Base-by-base conservation (phyloP, 805 yeast species). In the Hagleromyces aurorensis region DNA sequence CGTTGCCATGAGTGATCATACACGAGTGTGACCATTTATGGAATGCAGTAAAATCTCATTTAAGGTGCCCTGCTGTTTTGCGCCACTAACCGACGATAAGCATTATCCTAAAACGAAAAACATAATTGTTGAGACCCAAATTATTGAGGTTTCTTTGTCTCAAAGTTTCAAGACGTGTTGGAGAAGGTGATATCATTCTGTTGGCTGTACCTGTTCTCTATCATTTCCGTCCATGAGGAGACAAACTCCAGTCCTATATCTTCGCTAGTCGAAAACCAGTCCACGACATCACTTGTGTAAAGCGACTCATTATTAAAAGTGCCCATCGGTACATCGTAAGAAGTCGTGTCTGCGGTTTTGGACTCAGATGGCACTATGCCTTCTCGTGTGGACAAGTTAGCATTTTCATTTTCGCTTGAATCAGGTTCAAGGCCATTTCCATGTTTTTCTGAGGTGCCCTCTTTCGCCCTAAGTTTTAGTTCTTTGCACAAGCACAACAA, bases 211-310 rank as follows among this genome's bases (percentile, higher is more conserved):
- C 76, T 83, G 41, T 74, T 77, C 48, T 79, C 89, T 23, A 80
- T 69, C 71, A 78, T 75, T 48, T 78, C 83, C 0, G 89, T 79
- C 77, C 86, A 80, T 2, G 84, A 84, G 21, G 77, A 87, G 16
- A 78, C 78, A 40, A 72, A 72, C 32, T 70, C 75, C 27, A 72
- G 48, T 10, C 78, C 78, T 13, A 71, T 63, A 25, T 66, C 62
- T 29, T 62, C 68, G 36, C 68, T 67, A 18, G 58, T 56, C 23
- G 66, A 51, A 33, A 71, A 70, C 72, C 75, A 71, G 37, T 70
- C 70, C 24, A 68, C 61, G 9, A 70, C 59, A 11, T 60, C 59
- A 12, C 41, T 34, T 0, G 52, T 44, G n/a, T n/a, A n/a, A 7
- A 42, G 33, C 2, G 37, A 21, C 12, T 26, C 25, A 25, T 5